A percentile compares a stretch with the other conserved stretches of the same genome.
phyloP scores from a whole-genome alignment of 805 yeast species.

The Monosporozyma yasuniensis region DNA sequence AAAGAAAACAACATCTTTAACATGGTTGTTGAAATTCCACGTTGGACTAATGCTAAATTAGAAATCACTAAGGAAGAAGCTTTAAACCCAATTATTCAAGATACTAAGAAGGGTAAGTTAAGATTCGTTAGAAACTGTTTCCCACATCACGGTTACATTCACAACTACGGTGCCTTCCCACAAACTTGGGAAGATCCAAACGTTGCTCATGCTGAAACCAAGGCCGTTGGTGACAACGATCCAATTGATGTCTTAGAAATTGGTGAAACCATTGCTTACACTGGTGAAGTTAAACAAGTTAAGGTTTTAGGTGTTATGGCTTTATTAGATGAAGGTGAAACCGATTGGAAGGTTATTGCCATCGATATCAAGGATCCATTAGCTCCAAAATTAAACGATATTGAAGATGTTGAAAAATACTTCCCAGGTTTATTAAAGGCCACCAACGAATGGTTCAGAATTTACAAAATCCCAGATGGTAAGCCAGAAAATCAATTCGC shows the following conservation, averaged over 20 bases:
- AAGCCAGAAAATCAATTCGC: constrained; percentile 95
- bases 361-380: constrained; percentile 83
- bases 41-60: constrained; percentile 97
- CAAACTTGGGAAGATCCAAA: constrained; percentile 83
- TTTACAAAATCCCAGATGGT: constrained; percentile 96
- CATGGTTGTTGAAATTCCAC: constrained; percentile 95
- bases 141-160: constrained; percentile 98
- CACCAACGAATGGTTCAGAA: constrained; percentile 96
- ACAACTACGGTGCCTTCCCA: constrained; percentile 98
- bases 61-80: constrained; percentile 81
- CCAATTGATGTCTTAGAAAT: constrained; percentile 82
- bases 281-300: constrained; percentile 77
- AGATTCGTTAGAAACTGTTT: constrained; percentile 95
- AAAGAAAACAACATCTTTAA: constrained; percentile 79
- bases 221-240: constrained; percentile 71
- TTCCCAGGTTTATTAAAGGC: constrained; percentile 91
- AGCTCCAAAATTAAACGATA: constrained; percentile 77
- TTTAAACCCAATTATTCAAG: constrained; percentile 93
- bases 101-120: constrained; percentile 92
- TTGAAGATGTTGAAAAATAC: constrained; percentile 81
- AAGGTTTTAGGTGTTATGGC: constrained; percentile 94
- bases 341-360: constrained; percentile 88
- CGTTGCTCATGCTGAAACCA: constrained; percentile 55
- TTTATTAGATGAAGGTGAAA: constrained; percentile 82
- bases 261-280: constrained; percentile 54